A percentile compares a stretch with the other conserved stretches of the same genome.
Evolutionary conservation across 106 monocot species (phyloP).

Genomic region (Platanthera guangdongensis): DNA sequence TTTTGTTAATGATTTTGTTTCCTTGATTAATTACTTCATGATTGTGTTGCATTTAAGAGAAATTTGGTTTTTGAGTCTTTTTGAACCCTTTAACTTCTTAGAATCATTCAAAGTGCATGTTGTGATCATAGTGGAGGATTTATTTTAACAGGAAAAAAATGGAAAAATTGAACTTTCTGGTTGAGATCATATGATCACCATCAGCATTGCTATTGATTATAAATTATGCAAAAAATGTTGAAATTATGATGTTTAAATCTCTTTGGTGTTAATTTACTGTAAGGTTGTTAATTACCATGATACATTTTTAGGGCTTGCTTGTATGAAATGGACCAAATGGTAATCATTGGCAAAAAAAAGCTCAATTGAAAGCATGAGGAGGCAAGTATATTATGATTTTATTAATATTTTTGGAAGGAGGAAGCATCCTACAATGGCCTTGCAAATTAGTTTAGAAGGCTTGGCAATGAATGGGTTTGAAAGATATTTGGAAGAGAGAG

Average conservation of each 20-base stretch:
- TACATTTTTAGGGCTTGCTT: neutral
- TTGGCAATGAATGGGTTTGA: neutral
- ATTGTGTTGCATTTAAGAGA: neutral
- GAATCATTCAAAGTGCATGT: neutral
- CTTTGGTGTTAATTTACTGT: too few species aligned
- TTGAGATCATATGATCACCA: neutral
- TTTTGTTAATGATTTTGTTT: neutral
- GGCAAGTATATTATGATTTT: neutral
- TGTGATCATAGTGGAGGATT: neutral
- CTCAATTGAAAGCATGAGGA: neutral
- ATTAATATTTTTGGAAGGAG: neutral
- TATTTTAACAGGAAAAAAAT: neutral
- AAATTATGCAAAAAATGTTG: neutral
- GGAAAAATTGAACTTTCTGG: neutral
- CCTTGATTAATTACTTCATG: slow-evolving; percentile 2
- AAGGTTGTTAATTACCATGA: too few species aligned
- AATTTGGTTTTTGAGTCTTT: neutral
- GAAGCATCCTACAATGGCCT: neutral
- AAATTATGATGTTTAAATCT: too few species aligned
- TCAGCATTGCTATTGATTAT: neutral
- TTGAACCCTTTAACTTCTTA: neutral
- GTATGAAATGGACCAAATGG: neutral
- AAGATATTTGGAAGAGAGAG: neutral
- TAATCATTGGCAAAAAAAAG: neutral
- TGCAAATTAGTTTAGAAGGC: neutral